Conservation (phyloP, 2,329 filamentous ascomycete genomes). For the Dendrostoma leiphaemia region DNA sequence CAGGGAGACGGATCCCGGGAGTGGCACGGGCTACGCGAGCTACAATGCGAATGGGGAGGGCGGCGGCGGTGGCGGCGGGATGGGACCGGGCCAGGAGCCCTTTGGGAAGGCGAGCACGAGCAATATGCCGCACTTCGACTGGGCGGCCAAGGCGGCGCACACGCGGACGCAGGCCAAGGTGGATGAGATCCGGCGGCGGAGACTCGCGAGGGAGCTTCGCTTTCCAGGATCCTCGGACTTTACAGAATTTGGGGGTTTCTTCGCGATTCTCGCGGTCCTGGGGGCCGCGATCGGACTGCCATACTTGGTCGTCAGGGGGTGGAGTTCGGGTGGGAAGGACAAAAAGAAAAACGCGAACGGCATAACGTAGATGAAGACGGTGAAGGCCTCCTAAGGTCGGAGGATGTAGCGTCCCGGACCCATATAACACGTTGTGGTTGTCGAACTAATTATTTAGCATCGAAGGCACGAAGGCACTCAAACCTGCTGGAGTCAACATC, state of each 20-base stretch:
- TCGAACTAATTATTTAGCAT: too few species aligned
- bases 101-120: slow-evolving; percentile 30
- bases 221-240: slow-evolving; percentile 30
- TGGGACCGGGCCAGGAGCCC: slow-evolving; percentile 57
- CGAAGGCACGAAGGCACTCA: too few species aligned
- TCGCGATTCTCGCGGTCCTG: slow-evolving; percentile 48
- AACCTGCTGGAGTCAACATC: too few species aligned
- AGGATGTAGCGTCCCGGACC: too few species aligned
- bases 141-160: slow-evolving; percentile 60
- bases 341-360: slow-evolving; percentile 23
- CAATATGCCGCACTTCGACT: slow-evolving; percentile 76
- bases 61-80: slow-evolving; percentile 39
- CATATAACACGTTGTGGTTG: too few species aligned
- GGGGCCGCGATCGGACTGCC: slow-evolving; percentile 45
- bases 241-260: slow-evolving; percentile 40
- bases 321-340: slow-evolving; percentile 22
- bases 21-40: slow-evolving; percentile 25
- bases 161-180: slow-evolving; percentile 69
- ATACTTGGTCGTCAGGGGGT: slow-evolving; percentile 36
- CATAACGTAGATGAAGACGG: slow-evolving; percentile 22
- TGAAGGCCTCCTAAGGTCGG: neutral
- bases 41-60: slow-evolving; percentile 12
- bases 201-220: slow-evolving; percentile 37
- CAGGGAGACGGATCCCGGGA: slow-evolving; percentile 4
- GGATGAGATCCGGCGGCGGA: slow-evolving; percentile 43